Base-by-base conservation (phyloP, 2,329 filamentous ascomycete species). In the Dendryphion nanum region DNA sequence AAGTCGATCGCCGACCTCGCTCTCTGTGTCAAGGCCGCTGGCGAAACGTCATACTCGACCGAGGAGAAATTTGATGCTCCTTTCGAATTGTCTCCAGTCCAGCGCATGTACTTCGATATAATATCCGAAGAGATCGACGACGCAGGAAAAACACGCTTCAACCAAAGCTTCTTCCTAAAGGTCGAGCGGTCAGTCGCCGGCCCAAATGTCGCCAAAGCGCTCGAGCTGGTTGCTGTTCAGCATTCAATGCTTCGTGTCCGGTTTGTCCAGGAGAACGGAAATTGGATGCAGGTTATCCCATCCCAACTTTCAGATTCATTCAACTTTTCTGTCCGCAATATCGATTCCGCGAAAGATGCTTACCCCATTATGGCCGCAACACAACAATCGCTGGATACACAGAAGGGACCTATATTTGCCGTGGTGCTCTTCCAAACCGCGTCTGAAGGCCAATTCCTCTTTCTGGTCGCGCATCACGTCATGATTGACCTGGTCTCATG, bases 401-500 rank as follows among this genome's bases (percentile, higher is more conserved):
- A 37, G 33, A 36, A 50, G 6, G 53, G 50, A 2, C 47, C 45
- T 0, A 37, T 53, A 2, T 42, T 55, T 14, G 35, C 38, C 6
- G 50, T 50, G 2, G 53, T 51, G 28, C 46, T 63, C 12, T 53
- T 60, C 33, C 41, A 47, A 16, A 30, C 50, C 6, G 17, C 10
- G 13, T 20, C 16, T 4, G 41, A 30, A 5, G 39, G 44, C 14
- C 30, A 47, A 28, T 24, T 21, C 20, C 32, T 50, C 2, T 48
- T 61, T 16, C 48, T 59, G 37, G 50, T 55, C 10, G 51, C 49
- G 7, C 53, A 64, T 40, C 59, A 63, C 39, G 34, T 61, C n/a
- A 41, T 61, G 16, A 55, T 72, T 4, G 70, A 73, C 34, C 48
- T 71, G 1, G 65, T 73, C 0, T 72, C 69, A 0, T 74, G 71